These are phyloP conservation scores for Starmerella bacillaris DNA, from an alignment of 805 yeast genomes.

Conservation along the genomic window DNA sequence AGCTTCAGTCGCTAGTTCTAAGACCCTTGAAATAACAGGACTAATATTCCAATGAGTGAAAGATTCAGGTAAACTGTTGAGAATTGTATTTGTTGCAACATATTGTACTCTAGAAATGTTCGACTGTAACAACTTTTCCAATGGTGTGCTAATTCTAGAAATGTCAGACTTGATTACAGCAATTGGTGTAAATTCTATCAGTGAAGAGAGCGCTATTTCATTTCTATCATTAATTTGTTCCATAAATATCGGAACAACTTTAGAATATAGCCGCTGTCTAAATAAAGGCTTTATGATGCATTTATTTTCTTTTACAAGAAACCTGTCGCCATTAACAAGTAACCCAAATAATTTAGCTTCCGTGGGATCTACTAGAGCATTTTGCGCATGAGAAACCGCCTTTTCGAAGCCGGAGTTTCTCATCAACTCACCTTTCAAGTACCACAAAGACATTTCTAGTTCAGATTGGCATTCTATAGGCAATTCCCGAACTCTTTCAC, in stretches of 20 bases:
- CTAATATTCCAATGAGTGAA: not conserved
- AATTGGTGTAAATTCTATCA: conserved; percentile 47
- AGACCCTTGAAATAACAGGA: not conserved
- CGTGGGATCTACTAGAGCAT: conserved; percentile 23
- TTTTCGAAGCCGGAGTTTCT: conserved; percentile 25
- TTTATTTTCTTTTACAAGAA: conserved; percentile 37
- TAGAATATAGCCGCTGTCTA: conserved; percentile 62
- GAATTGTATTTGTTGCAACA: not conserved
- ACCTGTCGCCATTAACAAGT: conserved; percentile 46
- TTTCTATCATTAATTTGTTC: not conserved
- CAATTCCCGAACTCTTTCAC: no score
- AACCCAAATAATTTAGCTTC: conserved; percentile 47
- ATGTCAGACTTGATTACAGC: conserved; percentile 43
- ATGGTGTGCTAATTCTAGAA: conserved; percentile 54
- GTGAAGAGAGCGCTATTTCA: conserved; percentile 46
- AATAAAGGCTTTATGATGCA: conserved; percentile 49
- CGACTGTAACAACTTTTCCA: conserved; percentile 26
- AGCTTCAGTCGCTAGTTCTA: not conserved
- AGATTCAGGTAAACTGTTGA: not conserved
- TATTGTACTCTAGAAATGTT: conserved; percentile 21
- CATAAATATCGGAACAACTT: conserved; percentile 37
- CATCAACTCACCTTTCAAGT: conserved; percentile 49
- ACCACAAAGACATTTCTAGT: conserved; percentile 50
- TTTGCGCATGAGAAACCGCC: conserved; percentile 23
- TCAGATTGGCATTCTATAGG: conserved; percentile 2